phyloP scores from a whole-genome alignment of 306 rosid species.

The Purshia tridentata region DNA sequence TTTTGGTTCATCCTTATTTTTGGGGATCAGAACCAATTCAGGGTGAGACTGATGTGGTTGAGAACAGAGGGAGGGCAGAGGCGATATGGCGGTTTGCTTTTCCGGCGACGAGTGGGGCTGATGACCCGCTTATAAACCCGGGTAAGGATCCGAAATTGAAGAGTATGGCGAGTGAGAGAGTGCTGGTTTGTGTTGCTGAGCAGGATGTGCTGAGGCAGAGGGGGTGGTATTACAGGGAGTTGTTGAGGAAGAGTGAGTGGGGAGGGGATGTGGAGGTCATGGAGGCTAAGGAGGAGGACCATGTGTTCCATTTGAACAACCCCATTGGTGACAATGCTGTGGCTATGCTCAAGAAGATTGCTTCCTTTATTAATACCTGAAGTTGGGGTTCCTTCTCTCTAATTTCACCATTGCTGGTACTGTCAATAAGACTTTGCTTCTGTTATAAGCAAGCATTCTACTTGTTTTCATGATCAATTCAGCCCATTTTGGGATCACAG shows the following conservation, averaged over 20 bases:
- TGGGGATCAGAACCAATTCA: conserved; percentile 55
- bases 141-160: conserved; percentile 52
- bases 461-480: not conserved
- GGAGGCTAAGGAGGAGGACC: conserved; percentile 50
- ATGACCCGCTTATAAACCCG: conserved; percentile 65
- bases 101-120: conserved; percentile 43
- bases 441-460: not conserved
- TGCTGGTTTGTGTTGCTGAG: conserved; percentile 66
- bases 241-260: conserved; percentile 50
- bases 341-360: conserved; percentile 34
- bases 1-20: conserved; percentile 59
- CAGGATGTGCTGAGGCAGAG: conserved; percentile 52
- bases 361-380: conserved; percentile 30
- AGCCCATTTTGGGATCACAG: not conserved
- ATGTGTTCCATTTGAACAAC: conserved; percentile 55
- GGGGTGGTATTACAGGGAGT: conserved; percentile 46
- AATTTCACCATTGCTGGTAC: not conserved
- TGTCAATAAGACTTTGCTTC: not conserved
- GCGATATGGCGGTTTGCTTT: conserved; percentile 48
- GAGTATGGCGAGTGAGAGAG: conserved; percentile 39
- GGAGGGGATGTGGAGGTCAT: conserved; percentile 41
- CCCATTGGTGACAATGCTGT: conserved; percentile 38
- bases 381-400: not conserved
- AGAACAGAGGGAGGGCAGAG: not conserved
- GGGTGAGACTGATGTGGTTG: conserved; percentile 23